Evolutionary conservation across 2,329 filamentous ascomycete species (phyloP).

Genomic region (Fusarium zealandicum): DNA sequence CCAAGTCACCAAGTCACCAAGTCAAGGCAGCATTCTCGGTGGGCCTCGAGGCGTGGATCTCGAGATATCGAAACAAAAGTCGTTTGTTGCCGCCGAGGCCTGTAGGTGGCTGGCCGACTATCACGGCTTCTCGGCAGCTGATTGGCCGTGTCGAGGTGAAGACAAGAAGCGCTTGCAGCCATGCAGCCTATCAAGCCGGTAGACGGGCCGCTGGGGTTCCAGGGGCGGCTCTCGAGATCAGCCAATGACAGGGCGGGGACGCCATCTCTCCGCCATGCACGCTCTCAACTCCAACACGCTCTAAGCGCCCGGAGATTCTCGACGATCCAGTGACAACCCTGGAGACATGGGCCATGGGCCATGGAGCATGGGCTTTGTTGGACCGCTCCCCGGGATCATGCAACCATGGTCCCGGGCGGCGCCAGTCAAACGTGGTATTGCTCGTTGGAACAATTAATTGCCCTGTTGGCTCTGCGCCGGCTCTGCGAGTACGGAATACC

Average conservation of each 20-base stretch:
- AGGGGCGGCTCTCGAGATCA: conserved; percentile 17
- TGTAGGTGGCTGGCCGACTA: conserved; percentile 50
- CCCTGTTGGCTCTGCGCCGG: conserved; percentile 3
- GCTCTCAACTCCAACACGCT: conserved; percentile 29
- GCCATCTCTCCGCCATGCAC: conserved; percentile 32
- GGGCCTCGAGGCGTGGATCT: conserved; percentile 20
- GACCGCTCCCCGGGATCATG: conserved; percentile 24
- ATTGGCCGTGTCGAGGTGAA: conserved; percentile 49
- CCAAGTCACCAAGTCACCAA: conserved; percentile 9
- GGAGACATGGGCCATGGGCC: conserved; percentile 11
- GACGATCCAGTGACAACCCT: conserved; percentile 25
- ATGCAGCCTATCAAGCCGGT: conserved; percentile 37
- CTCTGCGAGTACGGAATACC: conserved; percentile 11
- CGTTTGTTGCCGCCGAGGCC: conserved; percentile 54
- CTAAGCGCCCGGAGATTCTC: conserved; percentile 29
- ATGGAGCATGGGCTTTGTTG: no score
- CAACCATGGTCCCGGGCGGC: conserved; percentile 17
- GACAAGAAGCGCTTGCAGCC: conserved; percentile 33
- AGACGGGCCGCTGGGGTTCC: conserved; percentile 28
- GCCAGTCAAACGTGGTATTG: conserved; percentile 13
- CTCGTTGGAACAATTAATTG: no score
- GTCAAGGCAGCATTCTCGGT: conserved; percentile 15
- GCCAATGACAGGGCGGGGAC: conserved; percentile 31
- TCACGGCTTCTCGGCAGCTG: conserved; percentile 47
- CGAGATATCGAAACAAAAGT: conserved; percentile 42